Percentiles rank a stretch among this genome's conserved stretches.
Conservation (phyloP, 2,329 filamentous ascomycete genomes). For the Trichoderma simmonsii region DNA sequence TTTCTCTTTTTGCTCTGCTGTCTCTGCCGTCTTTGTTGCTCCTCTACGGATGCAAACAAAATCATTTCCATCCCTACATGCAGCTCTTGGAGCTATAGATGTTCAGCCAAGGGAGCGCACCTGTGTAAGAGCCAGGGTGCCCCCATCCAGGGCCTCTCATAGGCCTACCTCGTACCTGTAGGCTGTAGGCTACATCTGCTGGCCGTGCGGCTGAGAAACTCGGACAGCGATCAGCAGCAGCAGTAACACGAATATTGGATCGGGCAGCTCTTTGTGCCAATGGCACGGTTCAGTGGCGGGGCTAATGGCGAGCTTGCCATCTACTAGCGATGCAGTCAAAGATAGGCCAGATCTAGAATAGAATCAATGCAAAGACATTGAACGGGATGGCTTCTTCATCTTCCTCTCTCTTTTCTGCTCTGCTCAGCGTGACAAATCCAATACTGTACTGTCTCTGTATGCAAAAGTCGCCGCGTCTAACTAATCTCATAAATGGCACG, state of each 20-base stretch:
- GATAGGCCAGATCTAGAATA: constrained; percentile 4
- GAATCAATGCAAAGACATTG: background rate
- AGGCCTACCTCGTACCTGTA: background rate
- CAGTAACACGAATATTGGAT: constrained; percentile 3
- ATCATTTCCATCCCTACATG: background rate
- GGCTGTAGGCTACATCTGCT: background rate
- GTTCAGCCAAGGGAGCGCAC: background rate
- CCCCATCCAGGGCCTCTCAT: background rate
- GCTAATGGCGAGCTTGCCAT: background rate
- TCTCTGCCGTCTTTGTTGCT: background rate
- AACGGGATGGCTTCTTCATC: background rate
- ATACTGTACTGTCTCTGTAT: background rate
- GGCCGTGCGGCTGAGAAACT: constrained; percentile 11
- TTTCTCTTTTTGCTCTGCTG: background rate
- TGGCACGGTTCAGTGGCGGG: constrained; percentile 1
- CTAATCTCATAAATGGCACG: background rate
- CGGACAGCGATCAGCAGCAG: constrained; percentile 7
- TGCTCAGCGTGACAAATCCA: background rate
- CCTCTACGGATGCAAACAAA: background rate
- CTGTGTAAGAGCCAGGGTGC: background rate
- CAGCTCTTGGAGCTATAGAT: background rate
- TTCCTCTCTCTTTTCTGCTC: background rate
- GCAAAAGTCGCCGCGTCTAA: background rate
- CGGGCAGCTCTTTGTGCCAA: constrained; percentile 1
- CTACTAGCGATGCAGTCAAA: constrained; percentile 8